phyloP scores from a whole-genome alignment of 2,329 filamentous ascomycete genomes.

The Nemania serpens region DNA sequence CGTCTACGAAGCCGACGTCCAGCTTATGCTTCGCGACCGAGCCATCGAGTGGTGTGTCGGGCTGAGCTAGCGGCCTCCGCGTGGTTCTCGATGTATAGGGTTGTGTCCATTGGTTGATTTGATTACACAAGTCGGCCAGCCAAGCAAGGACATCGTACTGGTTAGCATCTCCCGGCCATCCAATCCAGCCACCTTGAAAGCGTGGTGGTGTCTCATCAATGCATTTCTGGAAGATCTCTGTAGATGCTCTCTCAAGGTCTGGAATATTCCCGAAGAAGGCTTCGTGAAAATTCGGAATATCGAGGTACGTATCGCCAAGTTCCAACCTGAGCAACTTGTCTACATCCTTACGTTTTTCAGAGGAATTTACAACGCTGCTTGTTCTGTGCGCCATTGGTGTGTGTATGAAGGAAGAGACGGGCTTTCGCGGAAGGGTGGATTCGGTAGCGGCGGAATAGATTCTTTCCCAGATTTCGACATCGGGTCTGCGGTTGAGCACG shows the following conservation, averaged over 20 bases:
- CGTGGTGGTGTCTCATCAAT: conserved; percentile 35
- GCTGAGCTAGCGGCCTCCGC: conserved; percentile 32
- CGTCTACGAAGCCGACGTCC: conserved; percentile 39
- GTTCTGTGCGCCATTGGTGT: no score
- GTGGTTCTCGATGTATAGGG: conserved; percentile 35
- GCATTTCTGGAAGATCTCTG: conserved; percentile 44
- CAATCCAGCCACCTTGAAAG: conserved; percentile 37
- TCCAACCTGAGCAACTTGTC: conserved; percentile 43
- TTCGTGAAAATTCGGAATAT: conserved; percentile 42
- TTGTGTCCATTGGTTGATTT: conserved; percentile 23
- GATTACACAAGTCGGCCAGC: conserved; percentile 38
- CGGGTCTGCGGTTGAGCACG: no score
- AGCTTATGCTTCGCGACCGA: conserved; percentile 44
- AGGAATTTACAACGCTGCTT: conserved; percentile 45
- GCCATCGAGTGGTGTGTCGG: no score
- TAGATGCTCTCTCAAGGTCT: conserved; percentile 39
- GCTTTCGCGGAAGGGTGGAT: no score
- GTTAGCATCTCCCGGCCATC: conserved; percentile 44
- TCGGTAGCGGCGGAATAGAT: no score
- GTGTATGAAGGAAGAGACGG: no score
- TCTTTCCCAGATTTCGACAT: no score
- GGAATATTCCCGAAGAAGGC: conserved; percentile 42
- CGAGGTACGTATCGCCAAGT: conserved; percentile 43
- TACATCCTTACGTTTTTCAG: conserved; percentile 42
- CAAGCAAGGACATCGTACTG: conserved; percentile 44